Percentiles rank a stretch among this genome's conserved stretches.
phyloP scores from a whole-genome alignment of 768 basidiomycete genomes.

The Epithele typhae region DNA sequence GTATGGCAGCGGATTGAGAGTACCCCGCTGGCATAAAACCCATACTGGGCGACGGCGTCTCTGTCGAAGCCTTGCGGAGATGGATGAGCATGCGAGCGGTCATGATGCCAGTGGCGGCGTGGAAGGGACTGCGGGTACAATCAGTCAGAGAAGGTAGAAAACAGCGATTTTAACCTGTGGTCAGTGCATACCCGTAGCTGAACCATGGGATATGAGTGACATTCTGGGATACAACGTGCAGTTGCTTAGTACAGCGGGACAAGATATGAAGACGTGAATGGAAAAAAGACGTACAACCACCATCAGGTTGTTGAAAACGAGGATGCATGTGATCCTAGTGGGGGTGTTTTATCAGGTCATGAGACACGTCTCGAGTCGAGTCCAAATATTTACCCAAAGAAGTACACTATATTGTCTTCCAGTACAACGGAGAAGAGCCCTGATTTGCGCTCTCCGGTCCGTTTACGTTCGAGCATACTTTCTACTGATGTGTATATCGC shows the following conservation, averaged over 20 bases:
- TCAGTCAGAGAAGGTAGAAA: background rate
- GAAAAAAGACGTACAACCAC: constrained; percentile 34
- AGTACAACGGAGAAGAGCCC: constrained; percentile 32
- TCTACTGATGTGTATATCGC: constrained; percentile 32
- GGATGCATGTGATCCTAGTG: constrained; percentile 35
- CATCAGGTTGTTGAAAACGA: constrained; percentile 46
- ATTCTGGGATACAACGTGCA: constrained; percentile 3
- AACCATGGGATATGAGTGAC: constrained; percentile 46
- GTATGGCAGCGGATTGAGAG: too few species aligned
- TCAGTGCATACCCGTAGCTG: constrained; percentile 39
- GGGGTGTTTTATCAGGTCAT: too few species aligned
- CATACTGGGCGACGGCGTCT: too few species aligned
- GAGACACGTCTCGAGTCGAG: too few species aligned
- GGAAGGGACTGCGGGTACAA: constrained; percentile 35
- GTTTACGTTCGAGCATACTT: constrained; percentile 19
- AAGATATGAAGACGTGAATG: too few species aligned
- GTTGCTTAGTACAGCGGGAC: too few species aligned
- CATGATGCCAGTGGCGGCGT: constrained; percentile 43
- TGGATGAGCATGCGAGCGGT: constrained; percentile 44
- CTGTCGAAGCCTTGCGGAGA: constrained; percentile 31
- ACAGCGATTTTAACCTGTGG: too few species aligned
- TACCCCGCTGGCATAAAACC: too few species aligned
- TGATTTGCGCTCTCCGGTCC: constrained; percentile 3
- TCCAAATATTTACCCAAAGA: constrained; percentile 35
- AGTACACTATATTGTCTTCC: constrained; percentile 43